Base-by-base conservation (phyloP, 306 rosid genomes). In the Cucurbita pepo region DNA sequence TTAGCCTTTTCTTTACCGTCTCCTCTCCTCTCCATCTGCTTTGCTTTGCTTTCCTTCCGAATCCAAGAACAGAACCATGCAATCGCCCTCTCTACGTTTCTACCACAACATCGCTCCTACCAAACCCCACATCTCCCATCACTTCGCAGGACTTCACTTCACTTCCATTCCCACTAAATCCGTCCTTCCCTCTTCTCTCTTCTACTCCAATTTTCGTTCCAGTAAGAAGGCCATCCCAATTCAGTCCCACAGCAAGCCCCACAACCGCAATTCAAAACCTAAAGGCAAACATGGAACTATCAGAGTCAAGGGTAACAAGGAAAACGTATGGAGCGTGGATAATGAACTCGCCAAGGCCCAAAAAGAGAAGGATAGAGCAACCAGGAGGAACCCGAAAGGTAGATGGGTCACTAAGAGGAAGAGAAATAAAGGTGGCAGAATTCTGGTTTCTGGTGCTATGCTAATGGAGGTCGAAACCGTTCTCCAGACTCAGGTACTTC, bases 261-360 rank as follows among this genome's bases (percentile, higher is more conserved):
- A 50, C 67, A 77, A 67, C 45, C 51, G 19, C 12, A 53, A 71
- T 43, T 51, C 59, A 50, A 43, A 15, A 71, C 21, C 77, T 40
- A 78, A 69, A 16, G 64, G 75, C 36, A 82, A 78, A 37, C 72
- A 56, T 34, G 77, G 79, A 25, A 43, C 50, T 10, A 10, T 37
- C 38, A 78, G 64, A 13, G 72, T 82, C 38, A 87, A 77, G 83
- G 96, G 97, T 5, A 85, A 85, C 77, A 82, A 88, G 81, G 96
- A 88, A 5, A 94, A 94, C 64, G 88, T 89, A 16, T 93, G 98
- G 98, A 90, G 98, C 77, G 50, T 90, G 22, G 98, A 93, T 77
- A 90, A 93, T 44, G 86, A 92, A 40, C 76, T 83, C 14, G 77
- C 86, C 12, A 30, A 78, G 16, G 71, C 83, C 37, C 79, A 85